Percentiles rank a stretch among this genome's conserved stretches.
These are phyloP conservation scores for Begonia loranthoides DNA, from an alignment of 306 rosid genomes.

Conservation along the genomic window DNA sequence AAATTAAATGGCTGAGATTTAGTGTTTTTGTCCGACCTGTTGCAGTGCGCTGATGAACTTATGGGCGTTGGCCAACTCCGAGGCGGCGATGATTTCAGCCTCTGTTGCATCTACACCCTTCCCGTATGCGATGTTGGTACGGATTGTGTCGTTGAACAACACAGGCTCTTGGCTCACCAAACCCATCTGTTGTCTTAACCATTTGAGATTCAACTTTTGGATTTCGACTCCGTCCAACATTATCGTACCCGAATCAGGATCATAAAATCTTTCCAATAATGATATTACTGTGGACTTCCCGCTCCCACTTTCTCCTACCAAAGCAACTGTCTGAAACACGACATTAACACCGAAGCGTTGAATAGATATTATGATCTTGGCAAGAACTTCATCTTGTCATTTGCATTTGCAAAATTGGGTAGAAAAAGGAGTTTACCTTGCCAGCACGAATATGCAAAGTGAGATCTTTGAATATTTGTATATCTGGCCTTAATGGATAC, in stretches of 20 bases:
- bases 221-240: slow-evolving; percentile 12
- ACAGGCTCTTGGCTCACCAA: slow-evolving; percentile 17
- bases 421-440: slow-evolving; percentile 2
- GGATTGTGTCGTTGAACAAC: slow-evolving; percentile 13
- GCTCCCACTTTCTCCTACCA: slow-evolving; percentile 17
- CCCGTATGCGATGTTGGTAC: slow-evolving; percentile 13
- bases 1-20: no score
- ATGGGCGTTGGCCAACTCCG: slow-evolving; percentile 15
- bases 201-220: slow-evolving; percentile 10
- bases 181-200: slow-evolving; percentile 17
- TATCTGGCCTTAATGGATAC: slow-evolving; percentile 12
- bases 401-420: no score
- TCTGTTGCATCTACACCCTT: slow-evolving; percentile 7
- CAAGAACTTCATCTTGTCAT: no score
- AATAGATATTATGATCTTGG: no score
- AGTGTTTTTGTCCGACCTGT: background rate
- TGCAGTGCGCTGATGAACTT: slow-evolving; percentile 8
- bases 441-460: slow-evolving; percentile 5
- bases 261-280: slow-evolving; percentile 10
- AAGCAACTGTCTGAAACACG: slow-evolving; percentile 9
- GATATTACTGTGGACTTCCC: slow-evolving; percentile 14
- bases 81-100: slow-evolving; percentile 8
- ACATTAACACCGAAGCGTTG: background rate
- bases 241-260: slow-evolving; percentile 10
- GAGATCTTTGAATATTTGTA: background rate